These are phyloP conservation scores for Fraxinus americana DNA, from an alignment of 257 asterid species.

Conservation along the genomic window DNA sequence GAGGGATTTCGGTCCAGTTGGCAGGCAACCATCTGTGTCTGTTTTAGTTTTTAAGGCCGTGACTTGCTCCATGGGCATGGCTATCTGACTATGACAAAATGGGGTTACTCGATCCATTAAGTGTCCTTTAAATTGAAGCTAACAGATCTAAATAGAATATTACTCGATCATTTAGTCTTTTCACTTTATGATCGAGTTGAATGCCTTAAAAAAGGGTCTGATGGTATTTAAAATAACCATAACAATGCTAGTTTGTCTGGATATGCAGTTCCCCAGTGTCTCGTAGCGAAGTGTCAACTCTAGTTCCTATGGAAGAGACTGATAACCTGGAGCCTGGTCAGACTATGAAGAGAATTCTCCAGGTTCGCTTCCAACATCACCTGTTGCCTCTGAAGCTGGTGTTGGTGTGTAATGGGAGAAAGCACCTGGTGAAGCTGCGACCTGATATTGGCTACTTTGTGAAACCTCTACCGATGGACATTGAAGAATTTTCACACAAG, in stretches of 20 bases:
- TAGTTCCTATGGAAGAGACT: slow-evolving; percentile 78
- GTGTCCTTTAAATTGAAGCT: neutral
- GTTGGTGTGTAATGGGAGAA: slow-evolving; percentile 61
- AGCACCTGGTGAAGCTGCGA: slow-evolving; percentile 70
- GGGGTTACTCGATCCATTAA: neutral
- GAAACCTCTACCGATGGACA: slow-evolving; percentile 81
- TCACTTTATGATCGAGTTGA: neutral
- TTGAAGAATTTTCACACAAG: slow-evolving; percentile 58
- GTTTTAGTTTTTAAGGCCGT: neutral
- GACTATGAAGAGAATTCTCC: slow-evolving; percentile 54
- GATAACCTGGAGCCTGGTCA: slow-evolving; percentile 64
- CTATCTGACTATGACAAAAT: neutral
- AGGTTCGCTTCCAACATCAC: slow-evolving; percentile 89
- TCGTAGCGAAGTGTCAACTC: slow-evolving; percentile 48
- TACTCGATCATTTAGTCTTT: neutral
- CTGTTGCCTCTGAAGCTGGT: slow-evolving; percentile 87
- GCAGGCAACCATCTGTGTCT: neutral
- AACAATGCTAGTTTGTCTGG: slow-evolving; percentile 32
- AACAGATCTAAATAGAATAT: neutral
- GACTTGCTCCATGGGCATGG: neutral
- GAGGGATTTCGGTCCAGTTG: neutral
- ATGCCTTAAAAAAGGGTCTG: neutral
- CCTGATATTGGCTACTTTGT: slow-evolving; percentile 96
- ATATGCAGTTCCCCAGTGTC: slow-evolving; percentile 48
- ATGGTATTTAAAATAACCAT: slow-evolving; percentile 16